Conservation (phyloP, 768 basidiomycete species). For the Obba rivulosa region DNA sequence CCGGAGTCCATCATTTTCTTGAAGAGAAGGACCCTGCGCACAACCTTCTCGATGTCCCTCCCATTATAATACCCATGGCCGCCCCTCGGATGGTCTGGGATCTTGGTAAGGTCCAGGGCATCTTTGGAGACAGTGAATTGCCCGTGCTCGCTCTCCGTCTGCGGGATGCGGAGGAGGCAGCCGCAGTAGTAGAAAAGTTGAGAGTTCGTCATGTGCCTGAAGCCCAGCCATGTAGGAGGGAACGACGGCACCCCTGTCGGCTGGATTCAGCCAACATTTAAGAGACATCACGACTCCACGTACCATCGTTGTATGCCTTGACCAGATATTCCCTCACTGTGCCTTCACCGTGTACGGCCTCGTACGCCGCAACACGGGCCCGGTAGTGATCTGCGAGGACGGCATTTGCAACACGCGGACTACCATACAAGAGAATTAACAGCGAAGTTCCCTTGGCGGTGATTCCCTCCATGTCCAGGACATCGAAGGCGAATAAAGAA, state of each 20-base stretch:
- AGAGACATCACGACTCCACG: conserved; percentile 8
- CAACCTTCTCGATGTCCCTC: conserved; percentile 44
- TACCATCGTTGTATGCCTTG: conserved; percentile 55
- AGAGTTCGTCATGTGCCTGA: conserved; percentile 42
- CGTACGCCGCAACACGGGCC: conserved; percentile 29
- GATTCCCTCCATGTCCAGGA: conserved; percentile 29
- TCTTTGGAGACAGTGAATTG: conserved; percentile 31
- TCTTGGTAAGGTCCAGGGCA: conserved; percentile 6
- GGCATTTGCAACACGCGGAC: conserved; percentile 44
- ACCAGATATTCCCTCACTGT: conserved; percentile 43
- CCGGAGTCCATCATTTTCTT: conserved; percentile 27
- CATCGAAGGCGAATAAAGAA: conserved; percentile 44
- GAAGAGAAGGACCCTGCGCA: conserved; percentile 39
- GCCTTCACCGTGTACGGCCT: conserved; percentile 29
- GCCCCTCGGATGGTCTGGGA: conserved; percentile 40
- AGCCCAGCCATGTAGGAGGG: conserved; percentile 49
- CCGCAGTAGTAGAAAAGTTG: conserved; percentile 48
- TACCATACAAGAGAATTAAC: conserved; percentile 45
- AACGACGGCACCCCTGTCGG: conserved; percentile 49
- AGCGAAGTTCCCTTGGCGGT: conserved; percentile 28
- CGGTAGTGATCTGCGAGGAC: conserved; percentile 38
- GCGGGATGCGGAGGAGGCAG: conserved; percentile 41
- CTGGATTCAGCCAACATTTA: conserved; percentile 3
- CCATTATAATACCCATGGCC: conserved; percentile 63
- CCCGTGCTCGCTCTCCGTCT: conserved; percentile 40